Base-by-base conservation (phyloP, 176 grass and related monocot genomes). In the Carex cristatella region DNA sequence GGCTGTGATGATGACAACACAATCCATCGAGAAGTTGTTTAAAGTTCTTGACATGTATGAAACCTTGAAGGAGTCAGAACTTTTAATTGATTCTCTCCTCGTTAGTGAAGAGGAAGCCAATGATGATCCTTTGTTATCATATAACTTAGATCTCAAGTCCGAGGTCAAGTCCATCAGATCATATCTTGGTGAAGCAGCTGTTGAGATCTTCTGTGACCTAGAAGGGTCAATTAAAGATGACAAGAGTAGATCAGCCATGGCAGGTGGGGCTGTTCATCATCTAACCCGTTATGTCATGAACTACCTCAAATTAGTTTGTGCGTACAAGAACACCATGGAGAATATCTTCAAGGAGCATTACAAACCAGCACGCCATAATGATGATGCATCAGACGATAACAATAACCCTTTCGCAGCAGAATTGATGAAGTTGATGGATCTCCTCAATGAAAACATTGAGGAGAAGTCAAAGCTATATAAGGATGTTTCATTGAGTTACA, bases 1-100 rank as follows among this genome's bases (percentile, higher is more conserved):
- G 93, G 96, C 91, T 2, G 83, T 99, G 5, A 69, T 77, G 4
- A 89, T 92, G 72, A 91, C 88, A 1, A 95, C 91, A 72, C 90
- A 88, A 35, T 85, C 90, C 31, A 85, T 88, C 0, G 96, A 95
- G 84, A 95, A 99, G 87, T 91, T 99, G 53, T 99, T 99, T 94
- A 99, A 90, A 86, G 87, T 99, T 75, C 96, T 99, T 18, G 96
- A 99, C 87, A 94, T 95, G 88, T 99, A 99, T 82, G 93, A 99
- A 85, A 73, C 81, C 48, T 82, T 99, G 76, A 87, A 91, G 54
- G 91, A 95, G 83, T 85, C 82, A 3, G 37, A 51, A 2, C 85
- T 88, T 12, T 40, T 58, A 64, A 57, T 99, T 5, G 91, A 87
- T 69, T 58, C 35, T 0, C 76, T 94, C 60, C 72, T 90, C 56